A percentile compares a stretch with the other conserved stretches of the same genome.
These are phyloP conservation scores for Monilinia aucupariae DNA, from an alignment of 2,329 filamentous ascomycete genomes.

Conservation along the genomic window DNA sequence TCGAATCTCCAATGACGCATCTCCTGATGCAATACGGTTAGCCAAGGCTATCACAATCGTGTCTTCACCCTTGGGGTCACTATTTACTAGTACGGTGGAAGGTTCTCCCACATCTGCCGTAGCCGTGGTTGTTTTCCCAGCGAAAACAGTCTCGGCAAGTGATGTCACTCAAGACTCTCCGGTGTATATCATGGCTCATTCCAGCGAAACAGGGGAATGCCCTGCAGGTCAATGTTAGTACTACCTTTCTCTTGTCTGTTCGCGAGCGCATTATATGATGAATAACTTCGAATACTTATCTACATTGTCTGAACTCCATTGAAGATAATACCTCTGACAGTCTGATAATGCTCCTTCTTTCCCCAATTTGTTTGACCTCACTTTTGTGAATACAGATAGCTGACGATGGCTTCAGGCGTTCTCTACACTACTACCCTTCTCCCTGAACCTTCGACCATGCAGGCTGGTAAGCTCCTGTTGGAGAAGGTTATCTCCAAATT, in stretches of 20 bases:
- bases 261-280: slow-evolving; percentile 63
- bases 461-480: slow-evolving; percentile 23
- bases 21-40: slow-evolving; percentile 36
- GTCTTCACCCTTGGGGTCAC: slow-evolving; percentile 53
- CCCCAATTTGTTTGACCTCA: slow-evolving; percentile 15
- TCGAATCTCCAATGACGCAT: slow-evolving; percentile 30
- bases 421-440: slow-evolving; percentile 32
- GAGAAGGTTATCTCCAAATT: slow-evolving; percentile 13
- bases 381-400: slow-evolving; percentile 22
- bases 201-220: slow-evolving; percentile 89
- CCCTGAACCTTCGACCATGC: slow-evolving; percentile 15
- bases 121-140: slow-evolving; percentile 62
- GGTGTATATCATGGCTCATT: slow-evolving; percentile 65
- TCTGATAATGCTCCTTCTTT: slow-evolving; percentile 57
- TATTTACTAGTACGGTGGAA: slow-evolving; percentile 70
- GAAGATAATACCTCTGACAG: slow-evolving; percentile 89
- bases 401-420: slow-evolving; percentile 32
- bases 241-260: slow-evolving; percentile 21
- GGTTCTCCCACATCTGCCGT: slow-evolving; percentile 71
- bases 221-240: slow-evolving; percentile 83
- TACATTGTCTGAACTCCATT: slow-evolving; percentile 99
- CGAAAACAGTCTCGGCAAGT: slow-evolving; percentile 41
- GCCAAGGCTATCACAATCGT: slow-evolving; percentile 65
- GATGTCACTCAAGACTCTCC: slow-evolving; percentile 41
- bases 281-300: slow-evolving; percentile 92